A percentile compares a stretch with the other conserved stretches of the same genome.
phyloP scores from a whole-genome alignment of 768 basidiomycete species.

The Termitomyces sp. region DNA sequence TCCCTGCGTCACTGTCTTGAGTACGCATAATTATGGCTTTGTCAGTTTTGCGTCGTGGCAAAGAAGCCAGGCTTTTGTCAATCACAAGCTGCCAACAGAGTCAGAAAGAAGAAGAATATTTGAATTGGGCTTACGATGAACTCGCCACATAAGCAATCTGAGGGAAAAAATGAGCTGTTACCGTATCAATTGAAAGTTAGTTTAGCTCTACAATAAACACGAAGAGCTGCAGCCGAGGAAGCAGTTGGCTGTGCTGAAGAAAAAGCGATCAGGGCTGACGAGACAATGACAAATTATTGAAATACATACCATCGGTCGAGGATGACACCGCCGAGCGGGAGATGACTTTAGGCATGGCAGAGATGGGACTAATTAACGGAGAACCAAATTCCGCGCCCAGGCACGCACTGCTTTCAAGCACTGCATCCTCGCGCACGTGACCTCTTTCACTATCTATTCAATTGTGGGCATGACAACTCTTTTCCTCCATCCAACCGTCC shows the following conservation, averaged over 20 bases:
- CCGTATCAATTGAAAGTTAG: conserved; percentile 11
- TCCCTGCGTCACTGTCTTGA: conserved; percentile 50
- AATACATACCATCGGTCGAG: conserved; percentile 68
- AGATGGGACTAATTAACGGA: conserved; percentile 1
- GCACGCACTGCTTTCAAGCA: conserved; percentile 16
- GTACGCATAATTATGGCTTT: conserved; percentile 75
- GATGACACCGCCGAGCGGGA: conserved; percentile 86
- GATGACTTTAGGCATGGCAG: conserved; percentile 84
- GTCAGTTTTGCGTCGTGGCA: conserved; percentile 74
- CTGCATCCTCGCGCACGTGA: conserved; percentile 14
- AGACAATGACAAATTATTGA: conserved; percentile 1
- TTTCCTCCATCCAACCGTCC: conserved; percentile 8
- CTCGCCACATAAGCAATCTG: conserved; percentile 86
- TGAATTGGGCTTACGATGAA: conserved; percentile 56
- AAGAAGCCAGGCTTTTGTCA: conserved; percentile 62
- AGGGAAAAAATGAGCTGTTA: conserved; percentile 5
- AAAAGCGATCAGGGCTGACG: neutral
- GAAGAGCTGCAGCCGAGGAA: conserved; percentile 70
- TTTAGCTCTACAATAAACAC: conserved; percentile 66
- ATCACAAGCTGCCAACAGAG: conserved; percentile 62
- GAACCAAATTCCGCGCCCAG: conserved; percentile 7
- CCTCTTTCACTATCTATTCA: conserved; percentile 13
- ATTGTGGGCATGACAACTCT: conserved; percentile 9
- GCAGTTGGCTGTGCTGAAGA: conserved; percentile 67
- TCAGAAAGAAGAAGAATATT: neutral